Conservation (phyloP, 2,329 filamentous ascomycete species). For the Arthrobotrys musiformis region DNA sequence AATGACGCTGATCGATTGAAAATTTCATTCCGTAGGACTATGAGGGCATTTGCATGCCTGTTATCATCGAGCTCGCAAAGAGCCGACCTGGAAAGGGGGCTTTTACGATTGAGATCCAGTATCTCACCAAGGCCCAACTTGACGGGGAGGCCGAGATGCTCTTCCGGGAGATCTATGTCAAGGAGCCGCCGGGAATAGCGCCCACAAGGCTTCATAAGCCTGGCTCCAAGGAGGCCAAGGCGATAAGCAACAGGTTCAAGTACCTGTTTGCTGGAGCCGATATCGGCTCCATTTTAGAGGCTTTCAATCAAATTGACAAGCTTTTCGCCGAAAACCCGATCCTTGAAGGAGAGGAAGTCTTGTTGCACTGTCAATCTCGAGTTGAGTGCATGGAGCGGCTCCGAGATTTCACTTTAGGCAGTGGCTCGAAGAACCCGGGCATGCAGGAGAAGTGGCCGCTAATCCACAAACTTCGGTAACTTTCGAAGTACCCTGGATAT, state of each 20-base stretch:
- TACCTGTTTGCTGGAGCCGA: conserved; percentile 3
- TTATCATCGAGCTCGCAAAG: conserved; percentile 29
- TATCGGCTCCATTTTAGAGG: neutral
- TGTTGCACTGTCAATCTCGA: neutral
- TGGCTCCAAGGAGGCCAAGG: conserved; percentile 14
- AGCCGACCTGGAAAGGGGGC: neutral
- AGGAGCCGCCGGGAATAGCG: neutral
- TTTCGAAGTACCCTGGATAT: neutral
- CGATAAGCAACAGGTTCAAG: conserved; percentile 2
- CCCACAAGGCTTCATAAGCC: neutral
- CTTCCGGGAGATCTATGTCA: conserved; percentile 3
- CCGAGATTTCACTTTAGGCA: neutral
- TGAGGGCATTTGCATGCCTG: neutral
- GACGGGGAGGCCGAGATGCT: conserved; percentile 18
- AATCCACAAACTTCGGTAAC: conserved; percentile 22
- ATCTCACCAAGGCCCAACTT: neutral
- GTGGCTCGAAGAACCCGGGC: neutral
- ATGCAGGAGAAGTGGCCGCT: conserved; percentile 13
- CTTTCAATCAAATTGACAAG: neutral
- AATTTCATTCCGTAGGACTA: neutral
- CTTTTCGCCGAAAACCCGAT: neutral
- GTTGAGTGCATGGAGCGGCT: neutral
- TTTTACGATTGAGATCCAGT: conserved; percentile 13
- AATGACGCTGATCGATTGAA: neutral
- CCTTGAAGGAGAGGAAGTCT: neutral